Base-by-base conservation (phyloP, 2,329 filamentous ascomycete genomes). In the Colletotrichum higginsianum region DNA sequence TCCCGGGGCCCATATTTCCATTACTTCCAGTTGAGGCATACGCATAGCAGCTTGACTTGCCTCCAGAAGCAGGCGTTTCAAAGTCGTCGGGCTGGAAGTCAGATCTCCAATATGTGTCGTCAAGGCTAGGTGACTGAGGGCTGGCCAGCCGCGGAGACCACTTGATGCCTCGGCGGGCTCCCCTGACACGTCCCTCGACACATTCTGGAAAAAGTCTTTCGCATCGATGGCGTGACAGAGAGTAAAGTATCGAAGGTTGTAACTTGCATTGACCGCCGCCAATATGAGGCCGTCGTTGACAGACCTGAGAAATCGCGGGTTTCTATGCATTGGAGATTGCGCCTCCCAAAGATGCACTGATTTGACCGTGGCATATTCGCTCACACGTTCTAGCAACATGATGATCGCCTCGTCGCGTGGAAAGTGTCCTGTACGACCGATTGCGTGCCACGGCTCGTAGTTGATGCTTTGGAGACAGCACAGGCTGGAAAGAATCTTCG, bases 1-100 rank as follows among this genome's bases (percentile, higher is more conserved):
- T 40, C 49, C 57, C 18, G 35, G 4, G 21, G 44, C 53, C 63
- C 30, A 66, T 18, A 60, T 66, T 42, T 60, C 63, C 30, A 66
- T 58, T 4, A 21, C 1, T 2, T 1, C 8, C 2, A 66, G 53
- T 35, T 52, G 8, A 21, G 46, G 63, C 53, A 66, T 66, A 35
- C 53, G 46, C 55, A 35, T 1, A 52, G 63, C 44, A 6, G 63
- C 55, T 12, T 18, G 11, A 23, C 55, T 35, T 44, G 44, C 63
- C 55, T 60, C 16, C 15, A 66, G 35, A 50, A 66, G 21, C 46
- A 66, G 21, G 0, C 15, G 1, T 52, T 60, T 53, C 12, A 44
- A 46, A 1, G 21, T n/a, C 23, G 16, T 60, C 0, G 16, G 55
- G 35, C 35, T 52, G 21, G 63, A 52, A 52, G 30, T 4, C 7